Base-by-base conservation (phyloP, 2,329 filamentous ascomycete species). In the Aspergillus fructus region DNA sequence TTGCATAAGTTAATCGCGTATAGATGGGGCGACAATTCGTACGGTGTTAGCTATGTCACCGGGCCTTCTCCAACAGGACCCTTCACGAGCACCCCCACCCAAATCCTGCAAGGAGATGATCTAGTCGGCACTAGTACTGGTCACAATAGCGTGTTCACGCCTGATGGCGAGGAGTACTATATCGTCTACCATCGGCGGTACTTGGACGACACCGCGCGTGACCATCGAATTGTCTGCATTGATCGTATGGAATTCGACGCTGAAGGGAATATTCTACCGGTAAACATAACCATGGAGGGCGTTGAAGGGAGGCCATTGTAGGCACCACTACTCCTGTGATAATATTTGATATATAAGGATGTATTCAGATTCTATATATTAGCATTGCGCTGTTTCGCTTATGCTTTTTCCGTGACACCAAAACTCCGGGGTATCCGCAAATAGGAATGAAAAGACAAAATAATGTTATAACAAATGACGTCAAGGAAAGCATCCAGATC, bases 161-260 rank as follows among this genome's bases (percentile, higher is more conserved):
- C 78, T 2, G 74, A 65, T 46, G 63, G 74, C 0, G 65, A 76
- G 17, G 73, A 77, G 15, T 78, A 75, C 64, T 79, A 79, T 53
- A 78, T 79, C 27, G 71, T 78, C 13, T 79, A 79, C 55, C 80
- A 81, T 62, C 78, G 79, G 1, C 74, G 76, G 1, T 76, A 74
- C 7, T 71, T 79, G 3, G 74, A 75, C 58, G 77, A 80, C 47
- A 74, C 71, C 1, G 73, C 75, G 53, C 74, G 74, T 34, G 79
- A 82, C 58, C 76, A 81, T 63, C 77, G 79, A 3, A 74, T 77
- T 15, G 66, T 78, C 3, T 78, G 78, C 34, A 80, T 81, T 51
- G 79, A 82, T 63, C 74, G 78, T 15, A 78, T 82, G 72, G 71
- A 76, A 59, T 81, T 82, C 59, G 73, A 78, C 57, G 69, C 71